Percentiles rank a stretch among this genome's conserved stretches.
Conservation (phyloP, 2,329 filamentous ascomycete genomes). For the Penicillium olsonii region DNA sequence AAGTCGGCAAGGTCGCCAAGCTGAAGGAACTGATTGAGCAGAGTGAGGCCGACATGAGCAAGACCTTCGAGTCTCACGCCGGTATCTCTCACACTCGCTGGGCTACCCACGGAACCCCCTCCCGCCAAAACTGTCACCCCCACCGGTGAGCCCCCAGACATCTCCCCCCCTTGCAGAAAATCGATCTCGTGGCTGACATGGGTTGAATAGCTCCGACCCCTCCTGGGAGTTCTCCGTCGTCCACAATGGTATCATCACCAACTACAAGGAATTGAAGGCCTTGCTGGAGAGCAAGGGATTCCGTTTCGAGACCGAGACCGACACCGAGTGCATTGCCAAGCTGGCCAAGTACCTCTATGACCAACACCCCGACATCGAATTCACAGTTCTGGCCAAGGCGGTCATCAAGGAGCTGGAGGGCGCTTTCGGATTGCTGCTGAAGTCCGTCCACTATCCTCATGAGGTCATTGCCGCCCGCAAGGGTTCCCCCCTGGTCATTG, state of each 20-base stretch:
- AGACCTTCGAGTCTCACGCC: slow-evolving; percentile 96
- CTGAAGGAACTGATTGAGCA: slow-evolving; percentile 89
- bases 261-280: slow-evolving; percentile 99
- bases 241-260: slow-evolving; percentile 99
- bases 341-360: slow-evolving; percentile 98
- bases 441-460: slow-evolving; percentile 97
- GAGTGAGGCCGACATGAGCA: slow-evolving; percentile 78
- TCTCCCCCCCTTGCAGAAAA: neutral
- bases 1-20: slow-evolving; percentile 98
- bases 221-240: slow-evolving; percentile 96
- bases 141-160: slow-evolving; percentile 69
- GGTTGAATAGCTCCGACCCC: slow-evolving; percentile 72
- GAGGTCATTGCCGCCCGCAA: slow-evolving; percentile 98
- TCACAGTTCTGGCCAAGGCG: slow-evolving; percentile 94
- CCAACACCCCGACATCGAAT: slow-evolving; percentile 89
- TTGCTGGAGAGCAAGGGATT: slow-evolving; percentile 93
- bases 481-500: slow-evolving; percentile 95
- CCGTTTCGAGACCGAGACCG: slow-evolving; percentile 98
- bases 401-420: slow-evolving; percentile 98
- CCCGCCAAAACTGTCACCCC: slow-evolving; percentile 94
- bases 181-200: neutral
- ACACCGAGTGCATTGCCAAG: slow-evolving; percentile 99
- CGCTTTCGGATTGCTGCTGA: slow-evolving; percentile 94
- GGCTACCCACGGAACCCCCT: slow-evolving; percentile 96
- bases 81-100: slow-evolving; percentile 99